phyloP scores from a whole-genome alignment of 208 protist species.

The Tritrichomonas foetus region DNA sequence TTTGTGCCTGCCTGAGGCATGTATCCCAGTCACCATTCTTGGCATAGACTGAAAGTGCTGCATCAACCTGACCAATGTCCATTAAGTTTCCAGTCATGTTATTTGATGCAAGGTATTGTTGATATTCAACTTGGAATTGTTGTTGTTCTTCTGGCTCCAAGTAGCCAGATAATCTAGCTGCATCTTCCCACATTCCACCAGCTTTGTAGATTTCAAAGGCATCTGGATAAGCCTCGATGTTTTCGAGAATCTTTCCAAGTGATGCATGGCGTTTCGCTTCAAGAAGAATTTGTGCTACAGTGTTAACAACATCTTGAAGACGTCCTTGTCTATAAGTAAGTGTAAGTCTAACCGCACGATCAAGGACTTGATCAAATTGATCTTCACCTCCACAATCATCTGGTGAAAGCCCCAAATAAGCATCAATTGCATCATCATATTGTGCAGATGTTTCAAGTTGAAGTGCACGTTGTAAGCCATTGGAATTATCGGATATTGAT shows the following conservation, averaged over 20 bases:
- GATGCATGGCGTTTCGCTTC: not conserved
- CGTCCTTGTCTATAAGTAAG: not conserved
- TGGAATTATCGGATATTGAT: not conserved
- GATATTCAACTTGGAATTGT: not conserved
- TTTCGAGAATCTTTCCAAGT: not conserved
- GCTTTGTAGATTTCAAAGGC: conserved; percentile 20
- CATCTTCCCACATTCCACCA: conserved; percentile 7
- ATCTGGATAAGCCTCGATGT: not conserved
- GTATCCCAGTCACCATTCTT: not conserved
- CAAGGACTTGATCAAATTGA: not conserved
- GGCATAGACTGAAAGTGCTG: not conserved
- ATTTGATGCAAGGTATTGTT: not conserved
- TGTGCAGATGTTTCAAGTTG: not conserved
- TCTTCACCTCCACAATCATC: not conserved
- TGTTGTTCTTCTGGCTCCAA: not conserved
- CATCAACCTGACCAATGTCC: not conserved
- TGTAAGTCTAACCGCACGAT: not conserved
- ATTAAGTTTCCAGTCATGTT: not conserved
- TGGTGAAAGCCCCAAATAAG: not conserved
- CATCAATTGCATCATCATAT: not conserved
- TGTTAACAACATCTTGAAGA: not conserved
- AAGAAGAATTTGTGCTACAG: not conserved
- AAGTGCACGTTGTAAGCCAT: not conserved
- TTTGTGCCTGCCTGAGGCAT: not conserved
- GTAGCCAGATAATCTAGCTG: not conserved